These are phyloP conservation scores for Sicyos baderoa DNA, from an alignment of 306 rosid species.

Conservation along the genomic window DNA sequence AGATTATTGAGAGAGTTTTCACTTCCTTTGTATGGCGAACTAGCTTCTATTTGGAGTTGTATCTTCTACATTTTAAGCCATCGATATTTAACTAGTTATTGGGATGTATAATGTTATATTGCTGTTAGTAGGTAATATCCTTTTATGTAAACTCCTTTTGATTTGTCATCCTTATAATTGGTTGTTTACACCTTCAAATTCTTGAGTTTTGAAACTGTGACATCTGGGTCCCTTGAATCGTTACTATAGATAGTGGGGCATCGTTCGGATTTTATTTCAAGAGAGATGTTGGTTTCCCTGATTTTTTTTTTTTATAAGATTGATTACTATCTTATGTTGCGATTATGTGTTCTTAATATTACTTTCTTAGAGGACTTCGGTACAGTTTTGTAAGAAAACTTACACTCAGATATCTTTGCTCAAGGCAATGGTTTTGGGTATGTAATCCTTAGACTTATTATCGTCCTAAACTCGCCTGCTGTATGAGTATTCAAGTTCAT, in stretches of 20 bases:
- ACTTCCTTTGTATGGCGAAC: neutral
- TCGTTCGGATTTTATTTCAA: neutral
- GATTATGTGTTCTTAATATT: neutral
- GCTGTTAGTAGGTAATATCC: constrained; percentile 2
- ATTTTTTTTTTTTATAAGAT: neutral
- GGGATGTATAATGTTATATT: neutral
- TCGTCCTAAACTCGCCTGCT: neutral
- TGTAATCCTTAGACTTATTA: neutral
- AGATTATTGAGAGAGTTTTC: neutral
- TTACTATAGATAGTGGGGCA: neutral
- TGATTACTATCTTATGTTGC: neutral
- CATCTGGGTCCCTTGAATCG: neutral
- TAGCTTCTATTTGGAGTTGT: neutral
- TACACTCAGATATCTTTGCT: neutral
- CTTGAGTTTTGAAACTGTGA: neutral
- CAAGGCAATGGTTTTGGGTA: neutral
- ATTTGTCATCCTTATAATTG: neutral
- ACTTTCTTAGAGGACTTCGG: neutral
- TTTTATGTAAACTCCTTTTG: neutral
- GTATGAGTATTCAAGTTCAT: neutral
- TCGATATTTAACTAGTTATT: neutral
- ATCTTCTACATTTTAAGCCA: constrained; percentile 3
- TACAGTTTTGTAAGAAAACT: too few relatives aligned
- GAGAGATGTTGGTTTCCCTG: neutral
- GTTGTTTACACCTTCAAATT: neutral